These are phyloP conservation scores for Leishmania mexicana DNA, from an alignment of 208 protist species.

Conservation along the genomic window DNA sequence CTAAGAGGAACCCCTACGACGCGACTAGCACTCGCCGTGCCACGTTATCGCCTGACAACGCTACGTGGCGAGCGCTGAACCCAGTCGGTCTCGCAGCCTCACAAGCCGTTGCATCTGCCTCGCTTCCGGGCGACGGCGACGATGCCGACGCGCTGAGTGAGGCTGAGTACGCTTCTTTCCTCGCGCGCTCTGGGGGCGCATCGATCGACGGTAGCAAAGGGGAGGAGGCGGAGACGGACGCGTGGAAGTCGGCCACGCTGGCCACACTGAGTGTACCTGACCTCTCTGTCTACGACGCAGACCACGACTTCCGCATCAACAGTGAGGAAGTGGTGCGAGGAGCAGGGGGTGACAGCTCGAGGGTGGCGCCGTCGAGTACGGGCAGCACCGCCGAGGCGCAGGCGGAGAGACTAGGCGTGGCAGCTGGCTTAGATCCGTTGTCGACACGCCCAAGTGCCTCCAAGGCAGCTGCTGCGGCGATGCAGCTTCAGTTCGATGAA, in stretches of 20 bases:
- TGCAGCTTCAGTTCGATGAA: constrained; percentile 33
- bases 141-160: constrained; percentile 13
- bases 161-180: constrained; percentile 27
- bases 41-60: background rate
- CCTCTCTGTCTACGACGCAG: constrained; percentile 71
- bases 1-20: background rate
- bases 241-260: constrained; percentile 38
- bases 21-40: background rate
- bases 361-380: background rate
- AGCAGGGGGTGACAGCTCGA: background rate
- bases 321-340: constrained; percentile 55
- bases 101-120: constrained; percentile 14
- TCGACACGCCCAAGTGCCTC: background rate
- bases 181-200: constrained; percentile 13
- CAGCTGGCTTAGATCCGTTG: background rate
- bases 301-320: constrained; percentile 68
- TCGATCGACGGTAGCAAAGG: background rate
- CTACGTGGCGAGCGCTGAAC: constrained; percentile 34
- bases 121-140: constrained; percentile 1
- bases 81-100: constrained; percentile 29
- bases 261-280: constrained; percentile 56
- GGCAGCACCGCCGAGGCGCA: background rate
- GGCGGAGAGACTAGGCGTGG: background rate
- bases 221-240: constrained; percentile 9
- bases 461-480: constrained; percentile 17